A percentile compares a stretch with the other conserved stretches of the same genome.
Conservation (phyloP, 306 rosid species). For the Glycine soja region DNA sequence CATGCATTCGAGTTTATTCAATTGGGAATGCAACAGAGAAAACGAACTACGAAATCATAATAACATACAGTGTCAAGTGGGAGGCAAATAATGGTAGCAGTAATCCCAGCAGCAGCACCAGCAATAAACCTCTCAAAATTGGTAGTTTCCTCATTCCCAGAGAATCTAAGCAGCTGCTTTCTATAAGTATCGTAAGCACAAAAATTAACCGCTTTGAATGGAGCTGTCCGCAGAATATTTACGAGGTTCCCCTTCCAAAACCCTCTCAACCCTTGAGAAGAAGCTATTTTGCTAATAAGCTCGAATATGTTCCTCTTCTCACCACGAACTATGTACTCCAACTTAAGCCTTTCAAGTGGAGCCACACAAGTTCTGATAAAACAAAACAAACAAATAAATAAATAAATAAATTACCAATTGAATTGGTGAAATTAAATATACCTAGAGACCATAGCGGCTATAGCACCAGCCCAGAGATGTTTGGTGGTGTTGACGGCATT, state of each 20-base stretch:
- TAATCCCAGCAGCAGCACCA: slow-evolving; percentile 95
- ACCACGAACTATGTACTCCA: slow-evolving; percentile 91
- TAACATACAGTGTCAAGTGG: slow-evolving; percentile 88
- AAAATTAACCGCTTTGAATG: slow-evolving; percentile 92
- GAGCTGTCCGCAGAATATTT: slow-evolving; percentile 94
- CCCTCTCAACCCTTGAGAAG: slow-evolving; percentile 89
- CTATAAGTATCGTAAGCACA: slow-evolving; percentile 92
- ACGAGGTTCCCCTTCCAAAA: slow-evolving; percentile 97
- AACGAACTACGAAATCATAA: slow-evolving; percentile 28
- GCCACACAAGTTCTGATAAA: slow-evolving; percentile 88
- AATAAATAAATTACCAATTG: not conserved
- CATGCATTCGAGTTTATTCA: slow-evolving; percentile 14
- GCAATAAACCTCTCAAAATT: slow-evolving; percentile 94
- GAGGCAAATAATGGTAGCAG: slow-evolving; percentile 81
- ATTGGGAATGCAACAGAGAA: slow-evolving; percentile 19
- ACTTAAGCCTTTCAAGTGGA: slow-evolving; percentile 96
- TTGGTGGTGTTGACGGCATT: slow-evolving; percentile 83
- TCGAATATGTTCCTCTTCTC: slow-evolving; percentile 75
- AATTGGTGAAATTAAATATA: slow-evolving; percentile 36
- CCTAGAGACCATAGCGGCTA: slow-evolving; percentile 99
- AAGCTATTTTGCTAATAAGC: slow-evolving; percentile 69
- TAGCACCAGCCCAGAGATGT: slow-evolving; percentile 95
- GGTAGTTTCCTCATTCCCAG: slow-evolving; percentile 78
- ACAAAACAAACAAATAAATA: not conserved
- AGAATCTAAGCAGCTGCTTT: slow-evolving; percentile 75